Evolutionary conservation across 495 filamentous ascomycete species (phyloP), one percentile per base, ranked within the genome.

Genomic region (Aspergillus bertholletiae): DNA sequence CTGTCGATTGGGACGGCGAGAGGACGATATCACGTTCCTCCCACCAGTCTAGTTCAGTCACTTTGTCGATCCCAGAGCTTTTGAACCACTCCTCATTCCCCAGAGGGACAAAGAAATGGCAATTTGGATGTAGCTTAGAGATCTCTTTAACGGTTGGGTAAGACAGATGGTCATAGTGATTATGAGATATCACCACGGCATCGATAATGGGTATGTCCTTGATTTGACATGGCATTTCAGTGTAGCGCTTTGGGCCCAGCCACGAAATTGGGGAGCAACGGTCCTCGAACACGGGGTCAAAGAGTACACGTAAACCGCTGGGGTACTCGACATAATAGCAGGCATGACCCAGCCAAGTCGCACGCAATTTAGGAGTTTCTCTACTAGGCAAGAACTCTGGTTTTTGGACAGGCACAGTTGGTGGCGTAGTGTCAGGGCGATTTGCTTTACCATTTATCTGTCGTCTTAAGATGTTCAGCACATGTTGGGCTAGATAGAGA

Each of bases 11-110:
- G 13, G 63, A 58, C 0, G 79, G 78, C 28, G 79, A 79, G 41
- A 96, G 64, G 0, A 74, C 82, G 18, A 97, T 66, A 48, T 92
- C 86, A 9, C 83, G 80, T 54, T 89, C 84, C 58, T 96, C 88
- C 92, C 94, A 97, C 94, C 94, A 98, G 64, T 98, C 94, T 65
- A 96, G 65, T 71, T 97, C 93, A 2, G 88, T 93, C 37, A 94
- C 85, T 32, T 87, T 87, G 0, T 76, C 28, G 41, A 96, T 80
- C 1, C 88, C 89, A 26, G 74, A 78, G 3, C 69, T 54, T 43
- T 71, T 70, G 68, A 97, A 97, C 94, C 94, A 97, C 46, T 82
- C 68, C 72, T 89, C 89, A 51, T 94, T 85, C n/a, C 92, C 91
- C 1, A 97, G 66, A 0, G 90, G 90, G 18, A 88, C 92, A 55